Evolutionary conservation across 73 alveolate species (phyloP).

Genomic region (Paramecium octaurelia): DNA sequence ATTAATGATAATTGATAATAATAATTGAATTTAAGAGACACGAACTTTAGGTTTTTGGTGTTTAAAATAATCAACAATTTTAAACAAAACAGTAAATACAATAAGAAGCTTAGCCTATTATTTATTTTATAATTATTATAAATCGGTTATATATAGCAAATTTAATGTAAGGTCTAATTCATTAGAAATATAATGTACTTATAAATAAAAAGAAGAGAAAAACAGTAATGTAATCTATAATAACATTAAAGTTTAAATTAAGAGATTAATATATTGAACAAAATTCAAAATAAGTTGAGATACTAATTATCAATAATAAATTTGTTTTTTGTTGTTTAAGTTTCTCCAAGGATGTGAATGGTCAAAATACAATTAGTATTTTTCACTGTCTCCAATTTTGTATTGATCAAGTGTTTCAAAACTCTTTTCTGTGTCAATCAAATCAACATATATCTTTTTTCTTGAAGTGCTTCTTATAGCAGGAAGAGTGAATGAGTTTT

Average conservation of each 20-base stretch:
- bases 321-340: neutral
- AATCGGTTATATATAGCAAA: too few species aligned
- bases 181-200: neutral
- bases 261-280: neutral
- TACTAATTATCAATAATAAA: neutral
- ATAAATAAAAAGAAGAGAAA: neutral
- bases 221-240: neutral
- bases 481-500: neutral
- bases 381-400: neutral
- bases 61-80: neutral
- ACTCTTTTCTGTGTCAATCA: conserved; percentile 15
- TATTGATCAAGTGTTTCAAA: conserved; percentile 14
- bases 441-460: neutral
- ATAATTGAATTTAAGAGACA: too few species aligned
- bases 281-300: neutral
- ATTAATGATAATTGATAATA: too few species aligned
- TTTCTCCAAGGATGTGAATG: neutral
- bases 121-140: neutral
- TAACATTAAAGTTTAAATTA: neutral
- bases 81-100: neutral
- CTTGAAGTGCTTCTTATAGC: neutral
- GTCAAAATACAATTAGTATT: conserved; percentile 3
- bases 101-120: too few species aligned
- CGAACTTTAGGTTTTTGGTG: neutral
- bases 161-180: neutral